Conservation (phyloP, 1,284 basidiomycete species). For the Sporisorium sorghi region DNA sequence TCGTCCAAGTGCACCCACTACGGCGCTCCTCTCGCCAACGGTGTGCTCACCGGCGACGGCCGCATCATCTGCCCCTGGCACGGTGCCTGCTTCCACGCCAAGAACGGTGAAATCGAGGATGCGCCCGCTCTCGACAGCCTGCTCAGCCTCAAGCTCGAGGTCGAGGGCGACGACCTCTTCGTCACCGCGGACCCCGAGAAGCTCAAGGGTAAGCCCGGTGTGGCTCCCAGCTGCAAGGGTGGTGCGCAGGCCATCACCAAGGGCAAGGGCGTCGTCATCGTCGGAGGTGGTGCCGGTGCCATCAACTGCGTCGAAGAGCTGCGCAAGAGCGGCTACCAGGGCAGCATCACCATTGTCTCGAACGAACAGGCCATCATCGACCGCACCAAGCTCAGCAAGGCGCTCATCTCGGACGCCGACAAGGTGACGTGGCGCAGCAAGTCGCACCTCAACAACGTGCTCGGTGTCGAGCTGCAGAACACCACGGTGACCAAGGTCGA, state of each 20-base stretch:
- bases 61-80: slow-evolving; percentile 88
- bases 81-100: slow-evolving; percentile 88
- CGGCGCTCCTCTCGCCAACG: slow-evolving; percentile 83
- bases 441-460: slow-evolving; percentile 82
- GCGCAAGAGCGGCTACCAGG: slow-evolving; percentile 83
- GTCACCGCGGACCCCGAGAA: slow-evolving; percentile 80
- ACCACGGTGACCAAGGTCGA: slow-evolving; percentile 68
- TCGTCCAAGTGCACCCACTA: slow-evolving; percentile 90
- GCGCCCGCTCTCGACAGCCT: slow-evolving; percentile 87
- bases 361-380: slow-evolving; percentile 88
- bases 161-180: slow-evolving; percentile 79
- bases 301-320: slow-evolving; percentile 85
- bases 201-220: slow-evolving; percentile 72
- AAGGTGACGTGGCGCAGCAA: slow-evolving; percentile 82
- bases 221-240: slow-evolving; percentile 61
- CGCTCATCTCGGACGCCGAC: slow-evolving; percentile 79
- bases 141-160: slow-evolving; percentile 80
- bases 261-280: slow-evolving; percentile 80
- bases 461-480: slow-evolving; percentile 80
- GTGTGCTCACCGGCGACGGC: slow-evolving; percentile 82
- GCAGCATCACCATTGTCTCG: slow-evolving; percentile 81
- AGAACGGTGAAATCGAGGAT: slow-evolving; percentile 77
- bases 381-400: slow-evolving; percentile 90
- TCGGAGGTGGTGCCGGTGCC: slow-evolving; percentile 85
- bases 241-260: slow-evolving; percentile 67